A percentile compares a stretch with the other conserved stretches of the same genome.
phyloP scores from a whole-genome alignment of 352 stramenopile genomes.

The Pythium chondricola region DNA sequence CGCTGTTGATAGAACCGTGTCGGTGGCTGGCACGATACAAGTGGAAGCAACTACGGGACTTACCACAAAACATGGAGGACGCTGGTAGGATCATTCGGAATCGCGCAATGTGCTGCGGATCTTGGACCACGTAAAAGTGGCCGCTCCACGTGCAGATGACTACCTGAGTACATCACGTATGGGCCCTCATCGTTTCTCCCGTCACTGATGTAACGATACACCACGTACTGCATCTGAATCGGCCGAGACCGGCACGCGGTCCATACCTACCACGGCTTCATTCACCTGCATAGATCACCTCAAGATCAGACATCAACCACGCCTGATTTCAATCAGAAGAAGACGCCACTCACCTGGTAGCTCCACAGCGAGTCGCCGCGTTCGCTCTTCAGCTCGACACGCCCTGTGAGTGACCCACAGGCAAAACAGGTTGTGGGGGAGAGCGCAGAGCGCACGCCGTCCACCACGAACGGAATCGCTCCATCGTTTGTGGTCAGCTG shows the following conservation, averaged over 20 bases:
- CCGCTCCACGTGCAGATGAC: slow-evolving; percentile 71
- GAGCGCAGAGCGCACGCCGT: slow-evolving; percentile 21
- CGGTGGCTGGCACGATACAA: neutral
- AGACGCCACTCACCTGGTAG: slow-evolving; percentile 7
- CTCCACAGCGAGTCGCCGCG: slow-evolving; percentile 12
- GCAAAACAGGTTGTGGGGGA: slow-evolving; percentile 9
- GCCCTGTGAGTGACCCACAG: slow-evolving; percentile 14
- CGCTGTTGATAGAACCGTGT: slow-evolving; percentile 1
- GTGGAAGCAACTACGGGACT: neutral
- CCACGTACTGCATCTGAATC: slow-evolving; percentile 13
- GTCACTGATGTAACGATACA: no score
- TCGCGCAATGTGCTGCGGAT: slow-evolving; percentile 32
- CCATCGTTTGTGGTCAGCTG: slow-evolving; percentile 21
- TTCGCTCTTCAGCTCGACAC: slow-evolving; percentile 10
- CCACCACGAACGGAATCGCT: slow-evolving; percentile 33
- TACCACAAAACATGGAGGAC: slow-evolving; percentile 65
- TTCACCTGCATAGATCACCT: slow-evolving; percentile 13
- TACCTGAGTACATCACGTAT: slow-evolving; percentile 45
- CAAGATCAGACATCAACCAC: neutral
- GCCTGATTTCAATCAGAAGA: neutral
- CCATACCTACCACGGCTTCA: slow-evolving; percentile 22
- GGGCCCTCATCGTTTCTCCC: no score
- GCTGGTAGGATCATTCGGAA: slow-evolving; percentile 63
- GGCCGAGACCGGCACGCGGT: slow-evolving; percentile 6
- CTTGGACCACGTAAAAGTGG: slow-evolving; percentile 41